Percentiles rank a stretch among this genome's conserved stretches.
Evolutionary conservation across 2,329 filamentous ascomycete species (phyloP).

Genomic region (Zalaria sp.): DNA sequence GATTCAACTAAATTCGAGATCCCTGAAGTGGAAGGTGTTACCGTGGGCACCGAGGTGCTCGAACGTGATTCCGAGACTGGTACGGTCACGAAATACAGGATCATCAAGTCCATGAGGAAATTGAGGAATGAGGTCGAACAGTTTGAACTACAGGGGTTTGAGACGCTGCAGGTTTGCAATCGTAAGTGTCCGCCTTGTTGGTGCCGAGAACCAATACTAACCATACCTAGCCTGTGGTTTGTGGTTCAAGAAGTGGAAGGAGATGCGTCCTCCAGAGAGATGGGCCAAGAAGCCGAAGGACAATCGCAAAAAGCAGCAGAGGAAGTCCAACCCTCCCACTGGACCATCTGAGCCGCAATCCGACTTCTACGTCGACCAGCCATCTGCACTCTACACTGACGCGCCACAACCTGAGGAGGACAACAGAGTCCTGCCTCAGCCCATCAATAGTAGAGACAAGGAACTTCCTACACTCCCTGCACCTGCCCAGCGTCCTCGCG

Average conservation of each 20-base stretch:
- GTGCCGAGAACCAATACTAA: background rate
- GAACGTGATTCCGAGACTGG: slow-evolving; percentile 46
- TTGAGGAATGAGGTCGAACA: slow-evolving; percentile 14
- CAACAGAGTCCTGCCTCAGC: background rate
- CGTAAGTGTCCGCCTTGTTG: slow-evolving; percentile 39
- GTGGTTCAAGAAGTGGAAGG: slow-evolving; percentile 81
- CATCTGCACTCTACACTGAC: slow-evolving; percentile 7
- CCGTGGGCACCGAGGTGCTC: slow-evolving; percentile 60
- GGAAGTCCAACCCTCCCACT: slow-evolving; percentile 5
- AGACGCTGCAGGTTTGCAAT: slow-evolving; percentile 72
- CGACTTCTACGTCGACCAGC: slow-evolving; percentile 6
- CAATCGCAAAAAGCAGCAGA: slow-evolving; percentile 17
- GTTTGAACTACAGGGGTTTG: slow-evolving; percentile 34
- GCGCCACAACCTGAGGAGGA: slow-evolving; percentile 5
- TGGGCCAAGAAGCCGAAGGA: slow-evolving; percentile 39
- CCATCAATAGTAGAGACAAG: slow-evolving; percentile 1
- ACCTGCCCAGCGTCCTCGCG: slow-evolving; percentile 28
- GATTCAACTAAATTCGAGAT: slow-evolving; percentile 56
- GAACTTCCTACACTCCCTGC: background rate
- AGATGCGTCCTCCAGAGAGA: slow-evolving; percentile 66
- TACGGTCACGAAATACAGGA: slow-evolving; percentile 51
- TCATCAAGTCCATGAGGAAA: slow-evolving; percentile 65
- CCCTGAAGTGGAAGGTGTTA: slow-evolving; percentile 56
- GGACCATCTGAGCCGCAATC: slow-evolving; percentile 5
- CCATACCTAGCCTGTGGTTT: slow-evolving; percentile 60